phyloP scores from a whole-genome alignment of 257 asterid genomes.

The Cynanchum wilfordii region DNA sequence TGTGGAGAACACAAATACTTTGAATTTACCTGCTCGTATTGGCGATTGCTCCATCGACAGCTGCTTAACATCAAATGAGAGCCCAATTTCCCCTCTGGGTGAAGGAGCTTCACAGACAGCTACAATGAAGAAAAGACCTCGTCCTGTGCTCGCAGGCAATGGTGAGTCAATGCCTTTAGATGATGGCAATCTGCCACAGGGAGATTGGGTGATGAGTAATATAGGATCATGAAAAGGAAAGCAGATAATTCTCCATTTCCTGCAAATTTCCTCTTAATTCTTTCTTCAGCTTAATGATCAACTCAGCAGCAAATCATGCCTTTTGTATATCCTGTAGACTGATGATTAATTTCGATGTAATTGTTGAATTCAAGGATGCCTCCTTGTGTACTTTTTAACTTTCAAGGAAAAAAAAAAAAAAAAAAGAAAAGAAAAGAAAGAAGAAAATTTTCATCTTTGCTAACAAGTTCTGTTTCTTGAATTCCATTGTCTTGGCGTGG shows the following conservation, averaged over 20 bases:
- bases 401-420: no score
- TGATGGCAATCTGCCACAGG: constrained; percentile 37
- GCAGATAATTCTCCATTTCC: constrained; percentile 4
- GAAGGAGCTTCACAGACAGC: constrained; percentile 34
- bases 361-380: not conserved
- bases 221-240: constrained; percentile 18
- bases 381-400: not conserved
- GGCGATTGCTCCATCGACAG: constrained; percentile 51
- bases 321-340: constrained; percentile 39
- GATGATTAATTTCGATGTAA: constrained; percentile 5
- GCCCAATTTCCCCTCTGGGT: constrained; percentile 35
- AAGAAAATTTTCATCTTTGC: not conserved
- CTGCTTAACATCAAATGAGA: constrained; percentile 37
- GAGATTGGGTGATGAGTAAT: constrained; percentile 67
- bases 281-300: not conserved
- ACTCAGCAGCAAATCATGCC: constrained; percentile 8
- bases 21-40: constrained; percentile 39
- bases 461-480: not conserved
- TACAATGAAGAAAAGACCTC: constrained; percentile 58
- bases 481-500: not conserved
- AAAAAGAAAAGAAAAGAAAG: no score
- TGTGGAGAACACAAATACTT: constrained; percentile 24
- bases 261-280: constrained; percentile 2
- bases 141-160: constrained; percentile 28
- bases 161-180: constrained; percentile 41